These are phyloP conservation scores for Entophlyctis helioformis DNA, from an alignment of 192 early-diverging fungal genomes.

Conservation along the genomic window DNA sequence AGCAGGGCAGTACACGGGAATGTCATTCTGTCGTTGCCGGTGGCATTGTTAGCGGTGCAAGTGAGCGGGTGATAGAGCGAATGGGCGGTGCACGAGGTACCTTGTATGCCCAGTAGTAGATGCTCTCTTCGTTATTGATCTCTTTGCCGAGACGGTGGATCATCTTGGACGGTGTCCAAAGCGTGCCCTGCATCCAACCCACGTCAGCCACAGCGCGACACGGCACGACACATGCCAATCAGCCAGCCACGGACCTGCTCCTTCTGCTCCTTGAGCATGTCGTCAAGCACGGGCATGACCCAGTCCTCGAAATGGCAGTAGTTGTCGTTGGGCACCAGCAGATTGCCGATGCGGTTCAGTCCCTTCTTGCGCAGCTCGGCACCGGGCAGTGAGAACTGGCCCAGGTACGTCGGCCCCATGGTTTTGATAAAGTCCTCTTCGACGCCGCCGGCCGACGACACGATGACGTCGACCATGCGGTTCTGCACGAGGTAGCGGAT, in stretches of 20 bases:
- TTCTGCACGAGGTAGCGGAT: constrained; percentile 87
- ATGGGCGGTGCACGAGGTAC: constrained; percentile 20
- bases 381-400: constrained; percentile 66
- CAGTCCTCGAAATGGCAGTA: constrained; percentile 99
- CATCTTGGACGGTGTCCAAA: constrained; percentile 90
- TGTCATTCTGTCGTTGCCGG: constrained; percentile 65
- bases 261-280: constrained; percentile 86
- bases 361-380: constrained; percentile 73
- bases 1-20: constrained; percentile 95
- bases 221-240: neutral
- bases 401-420: constrained; percentile 76
- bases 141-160: constrained; percentile 79
- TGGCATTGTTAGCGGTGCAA: neutral
- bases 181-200: constrained; percentile 25
- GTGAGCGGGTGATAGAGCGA: no score
- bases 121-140: constrained; percentile 78
- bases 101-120: constrained; percentile 97
- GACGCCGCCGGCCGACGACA: constrained; percentile 87
- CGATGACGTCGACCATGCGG: constrained; percentile 73
- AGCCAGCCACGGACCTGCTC: constrained; percentile 49
- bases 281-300: constrained; percentile 88
- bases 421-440: constrained; percentile 99
- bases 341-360: constrained; percentile 92
- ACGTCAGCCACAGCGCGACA: neutral
- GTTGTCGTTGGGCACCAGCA: constrained; percentile 96